Evolutionary conservation across 2,329 filamentous ascomycete genomes (phyloP), one percentile per base, ranked within the genome.

Genomic region (Diaporthe aspalathi): DNA sequence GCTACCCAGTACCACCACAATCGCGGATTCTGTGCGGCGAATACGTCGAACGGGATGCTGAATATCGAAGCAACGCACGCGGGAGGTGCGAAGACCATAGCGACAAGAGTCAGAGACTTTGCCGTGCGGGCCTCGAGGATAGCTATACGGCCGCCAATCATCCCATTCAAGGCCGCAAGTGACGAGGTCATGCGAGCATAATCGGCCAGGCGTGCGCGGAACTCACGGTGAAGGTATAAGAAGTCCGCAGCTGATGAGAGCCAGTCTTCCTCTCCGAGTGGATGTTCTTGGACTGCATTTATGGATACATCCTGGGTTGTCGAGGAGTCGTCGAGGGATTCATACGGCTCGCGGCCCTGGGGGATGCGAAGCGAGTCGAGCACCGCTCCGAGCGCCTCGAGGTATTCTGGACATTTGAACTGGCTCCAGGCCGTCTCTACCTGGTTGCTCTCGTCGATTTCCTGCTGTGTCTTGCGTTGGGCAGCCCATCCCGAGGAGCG

Each of bases 81-180:
- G 5, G 70, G 70, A 1, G 66, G 70, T 0, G 66, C 56, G n/a
- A 72, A 69, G 2, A 57, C 20, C 49, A 72, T 72, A 1, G 66
- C 66, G 1, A 69, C 70, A 2, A 72, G 24, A 12, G 70, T 72
- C 20, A 65, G 38, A 0, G 66, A 63, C 2, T 35, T 71, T 6
- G 66, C 70, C 4, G 66, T 71, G 14, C 56, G 70, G 22, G 66
- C 70, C 38, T 72, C 70, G 7, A 69, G 70, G 9, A 72, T 65
- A 16, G 70, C 68, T n/a, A 69, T 63, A 22, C 66, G 70, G 9
- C 70, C 70, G 16, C 70, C 66, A 20, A 69, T 57, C 66, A 72
- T 72, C 12, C 66, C 70, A 24, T 69, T 65, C 5, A 72, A 57
- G 38, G 82, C 74, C 14, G 80, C 75, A 22, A 75, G 56, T 9